Base-by-base conservation (phyloP, 192 early-diverging fungal species). In the Gigaspora rosea region DNA sequence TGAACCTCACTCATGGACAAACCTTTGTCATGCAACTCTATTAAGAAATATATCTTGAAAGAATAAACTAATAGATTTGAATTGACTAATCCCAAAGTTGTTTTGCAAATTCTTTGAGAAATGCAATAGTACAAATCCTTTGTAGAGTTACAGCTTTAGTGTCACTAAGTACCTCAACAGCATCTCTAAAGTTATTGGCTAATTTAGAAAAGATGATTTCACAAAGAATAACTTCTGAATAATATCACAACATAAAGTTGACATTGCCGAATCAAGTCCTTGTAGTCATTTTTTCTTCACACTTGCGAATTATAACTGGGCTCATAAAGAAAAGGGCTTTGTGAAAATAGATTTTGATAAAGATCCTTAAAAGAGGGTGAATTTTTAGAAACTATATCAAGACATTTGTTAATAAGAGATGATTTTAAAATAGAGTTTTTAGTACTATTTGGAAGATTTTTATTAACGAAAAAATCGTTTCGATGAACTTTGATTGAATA, bases 11-110 rank as follows among this genome's bases (percentile, higher is more conserved):
- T 13, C 22, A 77, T 77, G 8, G 54, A 62, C 52, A 77, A 70
- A 3, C 41, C 56, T 32, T 68, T 47, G 20, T 18, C 18, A 5
- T 67, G 76, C 27, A 77, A 46, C 8, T 68, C 54, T 49, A 48
- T 49, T 57, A 78, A 64, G 32, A 78, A 78, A 49, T 78, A 78
- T 6, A 78, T 33, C 12, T 72, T 70, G 16, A 72, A 22, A 15
- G 77, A 78, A 59, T 78, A 20, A 47, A 78, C 46, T 32, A 62
- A 54, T 16, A 71, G 56, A 51, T 71, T n/a, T 11, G 15, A 41
- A 50, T 15, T 22, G 36, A 33, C 15, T 7, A 18, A 12, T 73
- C 51, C 61, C 77, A 52, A 18, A 78, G 50, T 15, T 36, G 12
- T 13, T 51, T 22, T 11, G 50, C 51, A 57, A 77, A 77, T 62